phyloP scores from a whole-genome alignment of 2,329 filamentous ascomycete species.

The Thermothelomyces thermophilus region DNA sequence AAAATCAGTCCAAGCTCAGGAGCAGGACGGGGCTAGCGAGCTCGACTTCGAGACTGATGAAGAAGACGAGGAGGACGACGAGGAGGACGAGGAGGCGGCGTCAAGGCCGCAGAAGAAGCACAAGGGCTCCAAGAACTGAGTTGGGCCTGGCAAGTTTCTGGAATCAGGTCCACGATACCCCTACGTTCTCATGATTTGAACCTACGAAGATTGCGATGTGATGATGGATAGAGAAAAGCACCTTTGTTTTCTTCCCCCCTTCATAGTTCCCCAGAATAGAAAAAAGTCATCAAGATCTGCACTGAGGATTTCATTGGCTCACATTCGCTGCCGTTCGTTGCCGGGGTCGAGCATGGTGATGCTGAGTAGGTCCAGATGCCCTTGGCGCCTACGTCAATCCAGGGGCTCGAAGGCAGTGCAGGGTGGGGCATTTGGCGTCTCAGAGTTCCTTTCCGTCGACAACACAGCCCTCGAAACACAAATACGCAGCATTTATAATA shows the following conservation, averaged over 20 bases:
- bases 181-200: slow-evolving; percentile 7
- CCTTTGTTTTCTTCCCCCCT: not conserved
- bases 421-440: not conserved
- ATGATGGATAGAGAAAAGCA: slow-evolving; percentile 20
- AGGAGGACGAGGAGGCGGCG: slow-evolving; percentile 25
- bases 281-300: too few species aligned
- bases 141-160: not conserved
- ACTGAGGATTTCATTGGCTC: too few species aligned
- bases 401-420: too few species aligned
- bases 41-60: slow-evolving; percentile 61
- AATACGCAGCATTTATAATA: not conserved
- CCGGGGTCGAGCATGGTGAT: too few species aligned
- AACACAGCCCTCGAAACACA: not conserved
- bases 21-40: slow-evolving; percentile 60
- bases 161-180: slow-evolving; percentile 7
- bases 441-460: not conserved
- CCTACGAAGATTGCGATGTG: slow-evolving; percentile 5
- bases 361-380: not conserved
- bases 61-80: slow-evolving; percentile 48
- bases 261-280: too few species aligned
- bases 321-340: too few species aligned
- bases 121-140: slow-evolving; percentile 26
- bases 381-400: slow-evolving; percentile 4
- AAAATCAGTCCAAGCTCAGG: slow-evolving; percentile 58
- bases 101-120: slow-evolving; percentile 37